These are phyloP conservation scores for Aspergillus sp. DNA, from an alignment of 2,329 filamentous ascomycete species.

Conservation along the genomic window DNA sequence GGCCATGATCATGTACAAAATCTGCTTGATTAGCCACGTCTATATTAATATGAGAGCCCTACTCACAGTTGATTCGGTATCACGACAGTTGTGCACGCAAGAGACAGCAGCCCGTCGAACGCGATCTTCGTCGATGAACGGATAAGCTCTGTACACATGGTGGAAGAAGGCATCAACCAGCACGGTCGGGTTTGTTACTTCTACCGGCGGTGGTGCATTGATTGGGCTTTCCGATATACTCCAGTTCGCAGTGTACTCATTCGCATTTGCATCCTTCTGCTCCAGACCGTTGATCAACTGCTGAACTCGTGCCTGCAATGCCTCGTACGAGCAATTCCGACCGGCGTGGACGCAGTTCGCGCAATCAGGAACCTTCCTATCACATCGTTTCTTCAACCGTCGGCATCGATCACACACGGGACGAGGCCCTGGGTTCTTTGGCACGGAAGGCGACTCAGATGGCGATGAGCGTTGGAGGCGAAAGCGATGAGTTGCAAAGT, in stretches of 20 bases:
- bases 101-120: background rate
- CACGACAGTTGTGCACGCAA: background rate
- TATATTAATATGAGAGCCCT: background rate
- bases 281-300: background rate
- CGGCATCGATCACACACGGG: background rate
- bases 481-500: background rate
- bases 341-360: background rate
- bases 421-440: background rate
- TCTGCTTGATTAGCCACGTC: background rate
- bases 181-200: background rate
- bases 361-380: background rate
- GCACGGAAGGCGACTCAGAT: background rate
- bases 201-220: background rate
- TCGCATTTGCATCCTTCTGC: background rate
- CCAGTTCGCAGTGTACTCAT: background rate
- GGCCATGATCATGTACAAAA: constrained; percentile 7
- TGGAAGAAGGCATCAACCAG: constrained; percentile 1
- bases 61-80: background rate
- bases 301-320: background rate
- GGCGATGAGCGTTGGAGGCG: background rate
- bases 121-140: constrained; percentile 1
- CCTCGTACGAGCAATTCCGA: background rate
- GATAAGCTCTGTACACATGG: background rate
- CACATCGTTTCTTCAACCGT: background rate
- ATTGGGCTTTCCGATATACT: background rate